Base-by-base conservation (phyloP, 345 rosid species). In the Salix viminalis region DNA sequence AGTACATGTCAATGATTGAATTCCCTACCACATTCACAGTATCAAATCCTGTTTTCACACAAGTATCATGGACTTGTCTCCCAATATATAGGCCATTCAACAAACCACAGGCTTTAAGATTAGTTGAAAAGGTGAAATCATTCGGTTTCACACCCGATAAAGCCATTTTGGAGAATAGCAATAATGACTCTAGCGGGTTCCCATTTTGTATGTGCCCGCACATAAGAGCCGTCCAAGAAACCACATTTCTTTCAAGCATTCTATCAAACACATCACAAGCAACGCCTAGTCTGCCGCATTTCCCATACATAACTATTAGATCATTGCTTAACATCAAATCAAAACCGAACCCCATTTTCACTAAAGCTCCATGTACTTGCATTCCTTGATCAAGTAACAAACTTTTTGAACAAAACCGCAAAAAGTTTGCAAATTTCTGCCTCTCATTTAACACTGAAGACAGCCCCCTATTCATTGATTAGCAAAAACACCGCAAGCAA, bases 171-270 rank as follows among this genome's bases (percentile, higher is more conserved):
- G 74, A 62, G 72, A 91, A 85, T 1, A 90, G 81, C 62, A 71
- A 78, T n/a, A 92, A 79, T 1, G 91, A 86, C 64, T 48, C 82
- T 18, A 68, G 75, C 19, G 89, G 86, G 58, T 83, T 73, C 13
- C 90, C 90, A 13, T 77, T 82, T 34, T 73, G 85, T 48, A 93
- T 79, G 77, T 83, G 80, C 44, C 93, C 98, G 24, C 92, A 86
- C 94, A 91, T 91, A 52, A 93, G 97, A 60, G 94, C 85, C 1
- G 98, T 91, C 97, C 95, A 90, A 34, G 95, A 89, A 87, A 90
- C 92, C 81, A 89, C 88, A 26, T 92, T 92, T 85, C 90, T 87
- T 39, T 81, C 84, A 44, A 70, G 80, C 97, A 92, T 89, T 84
- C 56, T 84, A 67, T 92, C 91, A 76, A 92, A 90, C 93, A 92